Conservation (phyloP, 345 rosid genomes). For the Syzygium aromaticum region DNA sequence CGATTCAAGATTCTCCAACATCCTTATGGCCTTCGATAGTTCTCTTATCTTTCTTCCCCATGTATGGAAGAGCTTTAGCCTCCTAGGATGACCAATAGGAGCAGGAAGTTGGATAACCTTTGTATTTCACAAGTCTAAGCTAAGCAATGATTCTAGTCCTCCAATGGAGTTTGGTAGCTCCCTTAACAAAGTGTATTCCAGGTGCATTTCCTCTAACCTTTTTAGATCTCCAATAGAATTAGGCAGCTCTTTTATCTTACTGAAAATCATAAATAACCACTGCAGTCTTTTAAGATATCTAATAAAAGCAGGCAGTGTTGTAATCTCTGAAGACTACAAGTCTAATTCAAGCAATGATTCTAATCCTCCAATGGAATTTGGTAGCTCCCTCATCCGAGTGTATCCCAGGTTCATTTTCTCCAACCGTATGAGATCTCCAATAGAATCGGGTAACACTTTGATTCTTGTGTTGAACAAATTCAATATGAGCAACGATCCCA, state of each 20-base stretch:
- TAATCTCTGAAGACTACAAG: neutral
- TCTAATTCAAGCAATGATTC: neutral
- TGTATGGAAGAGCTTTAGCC: too few relatives aligned
- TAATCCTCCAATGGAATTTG: neutral
- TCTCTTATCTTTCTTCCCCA: too few relatives aligned
- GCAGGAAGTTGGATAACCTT: neutral
- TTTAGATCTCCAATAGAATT: neutral
- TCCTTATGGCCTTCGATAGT: neutral
- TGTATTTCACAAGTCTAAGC: fast-evolving
- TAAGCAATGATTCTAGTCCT: neutral
- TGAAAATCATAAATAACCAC: fast-evolving
- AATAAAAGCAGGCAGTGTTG: neutral
- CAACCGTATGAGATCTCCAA: neutral
- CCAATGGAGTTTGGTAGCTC: neutral
- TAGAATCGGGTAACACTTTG: neutral
- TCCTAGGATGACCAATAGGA: neutral
- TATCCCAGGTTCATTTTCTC: fast-evolving
- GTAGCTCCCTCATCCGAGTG: neutral
- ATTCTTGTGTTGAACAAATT: neutral
- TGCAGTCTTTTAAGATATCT: neutral
- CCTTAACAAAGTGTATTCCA: fast-evolving
- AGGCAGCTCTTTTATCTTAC: neutral
- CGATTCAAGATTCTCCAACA: neutral
- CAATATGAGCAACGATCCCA: too few relatives aligned
- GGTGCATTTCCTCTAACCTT: neutral